A percentile compares a stretch with the other conserved stretches of the same genome.
These are phyloP conservation scores for Talaromyces sp. DNA, from an alignment of 2,329 filamentous ascomycete genomes.

Conservation along the genomic window DNA sequence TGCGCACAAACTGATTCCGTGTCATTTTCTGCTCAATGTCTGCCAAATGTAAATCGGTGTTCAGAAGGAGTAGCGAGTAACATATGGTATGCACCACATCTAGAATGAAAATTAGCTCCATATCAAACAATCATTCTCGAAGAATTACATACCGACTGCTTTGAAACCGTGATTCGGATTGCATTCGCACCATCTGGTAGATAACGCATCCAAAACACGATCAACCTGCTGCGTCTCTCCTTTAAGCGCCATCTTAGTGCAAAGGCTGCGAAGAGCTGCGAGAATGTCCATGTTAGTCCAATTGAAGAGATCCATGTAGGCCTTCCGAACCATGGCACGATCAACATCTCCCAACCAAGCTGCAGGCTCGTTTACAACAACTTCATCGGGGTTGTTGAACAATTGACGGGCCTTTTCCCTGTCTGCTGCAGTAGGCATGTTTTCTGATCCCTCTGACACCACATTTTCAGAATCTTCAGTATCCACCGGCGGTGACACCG, in stretches of 20 bases:
- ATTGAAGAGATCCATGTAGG: conserved; percentile 91
- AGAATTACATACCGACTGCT: conserved; percentile 61
- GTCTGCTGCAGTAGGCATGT: conserved; percentile 57
- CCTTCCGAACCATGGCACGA: conserved; percentile 54
- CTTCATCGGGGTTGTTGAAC: conserved; percentile 73
- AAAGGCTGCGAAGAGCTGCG: conserved; percentile 70
- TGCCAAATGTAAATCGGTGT: conserved; percentile 91
- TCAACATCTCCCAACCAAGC: conserved; percentile 71
- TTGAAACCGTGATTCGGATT: conserved; percentile 94
- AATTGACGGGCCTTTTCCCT: conserved; percentile 73
- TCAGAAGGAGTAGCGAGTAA: conserved; percentile 90
- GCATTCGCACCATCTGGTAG: conserved; percentile 85
- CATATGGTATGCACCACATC: conserved; percentile 97
- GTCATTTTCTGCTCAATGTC: conserved; percentile 98
- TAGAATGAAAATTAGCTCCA: conserved; percentile 27
- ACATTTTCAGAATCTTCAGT: conserved; percentile 17
- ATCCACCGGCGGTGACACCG: conserved; percentile 10
- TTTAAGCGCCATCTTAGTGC: conserved; percentile 72
- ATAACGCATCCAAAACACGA: conserved; percentile 83
- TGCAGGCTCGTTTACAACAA: conserved; percentile 71
- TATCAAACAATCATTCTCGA: conserved; percentile 22
- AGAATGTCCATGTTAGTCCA: conserved; percentile 78
- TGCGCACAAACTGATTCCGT: conserved; percentile 86
- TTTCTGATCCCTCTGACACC: conserved; percentile 17
- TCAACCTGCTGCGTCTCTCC: conserved; percentile 97